Base-by-base conservation (phyloP, 1,284 basidiomycete species). In the Melampsora larici-populina region DNA sequence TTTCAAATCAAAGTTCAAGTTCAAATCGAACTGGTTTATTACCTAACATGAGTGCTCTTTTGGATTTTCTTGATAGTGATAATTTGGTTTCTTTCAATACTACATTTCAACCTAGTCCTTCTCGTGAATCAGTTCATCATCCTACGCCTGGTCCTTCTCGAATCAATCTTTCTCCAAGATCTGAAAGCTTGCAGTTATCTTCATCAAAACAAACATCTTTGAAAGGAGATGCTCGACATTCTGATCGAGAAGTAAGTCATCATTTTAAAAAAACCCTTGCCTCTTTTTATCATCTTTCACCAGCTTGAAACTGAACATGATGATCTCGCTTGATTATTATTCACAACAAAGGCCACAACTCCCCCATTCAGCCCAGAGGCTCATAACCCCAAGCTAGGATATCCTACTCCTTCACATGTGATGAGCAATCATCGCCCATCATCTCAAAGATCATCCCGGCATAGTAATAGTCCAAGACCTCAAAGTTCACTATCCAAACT, bases 11-110 rank as follows among this genome's bases (percentile, higher is more conserved):
- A 55, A 75, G 73, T 63, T 65, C 73, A 55, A 36, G 58, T 13
- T 55, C 49, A 18, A 75, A 65, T 31, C 66, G 65, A 48, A 36
- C 65, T 21, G 11, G 1, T 43, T 11, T 43, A 13, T 29, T 75
- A 58, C 73, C 73, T 49, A 75, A 75, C 65, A 55, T 75, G 48
- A 67, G 64, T 65, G 73, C 73, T 13, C 33, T 75, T 8, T 21
- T 75, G 6, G 73, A 75, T 29, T 68, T 75, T 33, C 65, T 75
- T 17, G 73, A 75, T 43, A 48, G 58, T 33, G 73, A 75, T 31
- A 67, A 58, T 48, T 51, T 58, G n/a, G n/a, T 29, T 17, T 58
- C 55, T 58, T 29, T 51, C 64, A 75, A 67, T 58, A 62, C 51
- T 55, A 36, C 60, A 51, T 40, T 66, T 68, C 73, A 75, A 33